Percentiles rank a stretch among this genome's conserved stretches.
Conservation (phyloP, 176 grass and related monocot genomes). For the Sorghum bicolor region DNA sequence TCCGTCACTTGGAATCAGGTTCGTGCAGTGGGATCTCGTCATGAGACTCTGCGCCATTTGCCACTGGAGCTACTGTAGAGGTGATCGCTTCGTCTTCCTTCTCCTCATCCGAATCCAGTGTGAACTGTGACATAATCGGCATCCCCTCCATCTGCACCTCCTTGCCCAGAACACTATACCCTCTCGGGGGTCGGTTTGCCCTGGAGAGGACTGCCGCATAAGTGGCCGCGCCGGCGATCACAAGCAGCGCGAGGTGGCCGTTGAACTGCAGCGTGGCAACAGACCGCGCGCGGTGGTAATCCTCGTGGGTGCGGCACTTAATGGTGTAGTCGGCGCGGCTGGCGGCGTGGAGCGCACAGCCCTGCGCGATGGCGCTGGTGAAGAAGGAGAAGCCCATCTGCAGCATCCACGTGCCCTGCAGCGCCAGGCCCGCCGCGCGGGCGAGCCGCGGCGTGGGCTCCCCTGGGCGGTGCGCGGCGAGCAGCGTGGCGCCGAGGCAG, state of each 20-base stretch:
- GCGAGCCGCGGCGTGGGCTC: slow-evolving; percentile 44
- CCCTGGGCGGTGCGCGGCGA: slow-evolving; percentile 49
- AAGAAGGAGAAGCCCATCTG: slow-evolving; percentile 99
- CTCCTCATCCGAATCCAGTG: slow-evolving; percentile 81
- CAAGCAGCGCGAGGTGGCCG: slow-evolving; percentile 77
- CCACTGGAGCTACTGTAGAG: neutral
- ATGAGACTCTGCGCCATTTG: slow-evolving; percentile 32
- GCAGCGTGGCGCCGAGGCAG: slow-evolving; percentile 65
- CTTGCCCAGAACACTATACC: slow-evolving; percentile 69
- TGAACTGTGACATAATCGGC: slow-evolving; percentile 45
- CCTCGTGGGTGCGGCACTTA: slow-evolving; percentile 81
- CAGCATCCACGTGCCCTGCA: slow-evolving; percentile 95
- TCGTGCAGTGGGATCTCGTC: slow-evolving; percentile 36
- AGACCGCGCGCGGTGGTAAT: slow-evolving; percentile 90
- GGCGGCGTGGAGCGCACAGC: slow-evolving; percentile 59
- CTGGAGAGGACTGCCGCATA: slow-evolving; percentile 42
- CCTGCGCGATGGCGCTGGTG: slow-evolving; percentile 60
- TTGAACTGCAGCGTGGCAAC: slow-evolving; percentile 95
- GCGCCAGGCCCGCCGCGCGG: slow-evolving; percentile 64
- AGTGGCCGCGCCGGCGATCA: slow-evolving; percentile 33
- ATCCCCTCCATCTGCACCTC: slow-evolving; percentile 76
- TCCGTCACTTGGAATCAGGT: slow-evolving; percentile 34
- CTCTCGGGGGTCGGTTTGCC: neutral
- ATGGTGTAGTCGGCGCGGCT: slow-evolving; percentile 73
- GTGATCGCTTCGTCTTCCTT: slow-evolving; percentile 40